These are phyloP conservation scores for Penicillium vulpinum DNA, from an alignment of 2,329 filamentous ascomycete species.

Conservation along the genomic window DNA sequence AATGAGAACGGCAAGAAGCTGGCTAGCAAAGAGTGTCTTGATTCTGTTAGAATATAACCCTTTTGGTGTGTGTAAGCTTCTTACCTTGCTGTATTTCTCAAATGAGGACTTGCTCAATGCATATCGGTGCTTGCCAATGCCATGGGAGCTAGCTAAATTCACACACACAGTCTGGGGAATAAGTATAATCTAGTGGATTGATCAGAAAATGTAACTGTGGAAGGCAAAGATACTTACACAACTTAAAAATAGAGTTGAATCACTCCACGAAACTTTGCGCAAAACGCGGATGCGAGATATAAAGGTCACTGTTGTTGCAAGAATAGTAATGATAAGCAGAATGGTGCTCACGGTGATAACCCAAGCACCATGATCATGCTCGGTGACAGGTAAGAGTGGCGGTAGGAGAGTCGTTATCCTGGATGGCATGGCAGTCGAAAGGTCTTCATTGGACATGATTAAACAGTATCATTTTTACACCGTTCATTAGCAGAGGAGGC, in stretches of 20 bases:
- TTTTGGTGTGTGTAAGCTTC: neutral
- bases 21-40: constrained; percentile 7
- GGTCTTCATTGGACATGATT: neutral
- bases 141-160: constrained; percentile 8
- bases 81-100: constrained; percentile 9
- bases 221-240: neutral
- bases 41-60: neutral
- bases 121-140: constrained; percentile 9
- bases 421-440: neutral
- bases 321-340: constrained; percentile 7
- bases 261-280: constrained; percentile 7
- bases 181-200: neutral
- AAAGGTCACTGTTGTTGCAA: constrained; percentile 7
- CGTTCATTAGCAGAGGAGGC: neutral
- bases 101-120: constrained; percentile 3
- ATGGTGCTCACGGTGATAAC: constrained; percentile 14
- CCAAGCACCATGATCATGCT: constrained; percentile 13
- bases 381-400: constrained; percentile 8
- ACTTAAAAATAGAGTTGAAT: constrained; percentile 1
- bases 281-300: constrained; percentile 11
- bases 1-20: constrained; percentile 10
- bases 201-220: neutral
- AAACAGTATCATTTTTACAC: neutral
- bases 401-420: neutral
- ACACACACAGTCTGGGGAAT: constrained; percentile 9